These are phyloP conservation scores for Ramaria sp. DNA, from an alignment of 768 basidiomycete genomes.

Conservation along the genomic window DNA sequence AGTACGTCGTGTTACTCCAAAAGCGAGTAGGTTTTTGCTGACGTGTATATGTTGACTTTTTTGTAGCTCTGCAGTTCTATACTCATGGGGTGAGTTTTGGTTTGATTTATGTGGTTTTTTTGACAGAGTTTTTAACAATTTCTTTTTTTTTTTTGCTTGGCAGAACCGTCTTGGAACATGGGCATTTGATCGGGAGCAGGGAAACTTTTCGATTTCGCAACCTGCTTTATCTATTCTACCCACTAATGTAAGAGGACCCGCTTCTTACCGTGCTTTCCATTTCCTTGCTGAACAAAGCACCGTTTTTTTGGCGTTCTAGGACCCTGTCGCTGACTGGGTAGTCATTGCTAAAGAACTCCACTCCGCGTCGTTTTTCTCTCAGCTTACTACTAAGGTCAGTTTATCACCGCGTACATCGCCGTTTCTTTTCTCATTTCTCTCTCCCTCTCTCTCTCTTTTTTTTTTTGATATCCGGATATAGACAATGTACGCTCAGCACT, in stretches of 20 bases:
- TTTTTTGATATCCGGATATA: too few relatives aligned
- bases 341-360: slow-evolving; percentile 19
- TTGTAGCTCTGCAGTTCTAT: slow-evolving; percentile 58
- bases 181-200: slow-evolving; percentile 27
- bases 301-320: too few relatives aligned
- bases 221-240: slow-evolving; percentile 32
- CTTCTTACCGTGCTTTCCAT: too few relatives aligned
- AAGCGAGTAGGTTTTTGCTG: too few relatives aligned
- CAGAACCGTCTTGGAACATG: slow-evolving; percentile 31
- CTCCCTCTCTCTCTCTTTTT: too few relatives aligned
- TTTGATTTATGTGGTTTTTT: neutral
- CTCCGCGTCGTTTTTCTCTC: slow-evolving; percentile 23
- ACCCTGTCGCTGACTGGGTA: slow-evolving; percentile 36
- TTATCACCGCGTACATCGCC: neutral
- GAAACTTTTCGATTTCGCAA: slow-evolving; percentile 31
- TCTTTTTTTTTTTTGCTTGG: too few relatives aligned
- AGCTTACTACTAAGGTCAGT: slow-evolving; percentile 24
- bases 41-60: too few relatives aligned
- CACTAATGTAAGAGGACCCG: slow-evolving; percentile 21
- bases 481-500: slow-evolving; percentile 48
- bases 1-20: slow-evolving; percentile 40
- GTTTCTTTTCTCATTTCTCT: neutral
- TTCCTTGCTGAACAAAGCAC: too few relatives aligned
- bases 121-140: neutral
- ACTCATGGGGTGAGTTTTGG: slow-evolving; percentile 32